A percentile compares a stretch with the other conserved stretches of the same genome.
phyloP scores from a whole-genome alignment of 768 basidiomycete genomes.

The Hypholoma fasciculare region DNA sequence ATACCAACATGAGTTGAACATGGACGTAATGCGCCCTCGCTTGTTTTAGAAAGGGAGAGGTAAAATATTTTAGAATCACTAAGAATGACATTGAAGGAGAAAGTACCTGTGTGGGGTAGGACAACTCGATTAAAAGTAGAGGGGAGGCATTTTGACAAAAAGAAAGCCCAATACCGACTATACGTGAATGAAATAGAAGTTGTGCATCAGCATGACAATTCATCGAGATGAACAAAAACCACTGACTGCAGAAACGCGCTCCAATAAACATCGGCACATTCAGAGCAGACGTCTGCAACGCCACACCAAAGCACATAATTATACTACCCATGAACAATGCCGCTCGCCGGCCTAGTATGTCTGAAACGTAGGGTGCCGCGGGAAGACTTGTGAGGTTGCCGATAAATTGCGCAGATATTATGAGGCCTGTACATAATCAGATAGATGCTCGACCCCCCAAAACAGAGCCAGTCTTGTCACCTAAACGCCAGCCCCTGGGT shows the following conservation, averaged over 20 bases:
- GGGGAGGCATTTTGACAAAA: conserved; percentile 66
- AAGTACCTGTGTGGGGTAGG: conserved; percentile 69
- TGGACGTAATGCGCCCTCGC: conserved; percentile 57
- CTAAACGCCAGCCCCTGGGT: conserved; percentile 38
- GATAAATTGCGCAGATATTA: conserved; percentile 65
- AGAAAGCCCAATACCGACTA: conserved; percentile 64
- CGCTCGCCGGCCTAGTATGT: conserved; percentile 57
- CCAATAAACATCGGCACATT: conserved; percentile 54
- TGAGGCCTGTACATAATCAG: conserved; percentile 41
- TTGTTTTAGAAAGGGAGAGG: conserved; percentile 3
- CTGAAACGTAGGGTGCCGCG: conserved; percentile 60
- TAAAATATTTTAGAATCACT: background rate
- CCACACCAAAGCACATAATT: conserved; percentile 66
- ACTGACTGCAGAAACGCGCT: conserved; percentile 54
- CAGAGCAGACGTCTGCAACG: conserved; percentile 49
- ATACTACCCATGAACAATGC: conserved; percentile 60
- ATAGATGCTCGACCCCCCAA: too few relatives aligned
- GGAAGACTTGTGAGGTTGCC: conserved; percentile 63
- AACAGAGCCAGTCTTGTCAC: too few relatives aligned
- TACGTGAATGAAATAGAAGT: background rate
- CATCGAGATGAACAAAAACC: background rate
- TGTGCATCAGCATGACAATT: too few relatives aligned
- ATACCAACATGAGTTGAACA: conserved; percentile 79
- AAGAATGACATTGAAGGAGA: background rate
- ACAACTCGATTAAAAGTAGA: conserved; percentile 61